phyloP scores from a whole-genome alignment of 352 stramenopile genomes.

The Phytophthora cactorum region DNA sequence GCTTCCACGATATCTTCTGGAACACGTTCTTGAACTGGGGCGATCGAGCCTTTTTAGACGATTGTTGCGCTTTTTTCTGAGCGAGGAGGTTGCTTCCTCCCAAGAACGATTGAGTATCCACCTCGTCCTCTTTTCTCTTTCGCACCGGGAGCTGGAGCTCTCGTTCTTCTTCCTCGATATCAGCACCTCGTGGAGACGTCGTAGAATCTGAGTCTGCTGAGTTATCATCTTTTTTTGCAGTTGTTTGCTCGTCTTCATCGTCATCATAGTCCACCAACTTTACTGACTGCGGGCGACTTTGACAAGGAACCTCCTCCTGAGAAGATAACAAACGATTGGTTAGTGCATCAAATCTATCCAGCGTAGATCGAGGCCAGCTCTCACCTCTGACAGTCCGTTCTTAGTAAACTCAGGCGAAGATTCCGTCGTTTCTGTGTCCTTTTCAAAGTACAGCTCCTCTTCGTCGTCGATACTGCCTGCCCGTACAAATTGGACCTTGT shows the following conservation, averaged over 20 bases:
- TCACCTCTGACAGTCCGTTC: slow-evolving; percentile 56
- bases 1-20: slow-evolving; percentile 79
- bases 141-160: slow-evolving; percentile 72
- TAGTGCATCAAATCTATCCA: neutral
- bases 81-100: slow-evolving; percentile 43
- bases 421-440: slow-evolving; percentile 58
- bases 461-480: slow-evolving; percentile 66
- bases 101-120: slow-evolving; percentile 56
- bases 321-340: slow-evolving; percentile 16
- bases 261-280: slow-evolving; percentile 80
- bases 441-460: slow-evolving; percentile 84
- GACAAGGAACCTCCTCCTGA: slow-evolving; percentile 54
- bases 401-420: slow-evolving; percentile 44
- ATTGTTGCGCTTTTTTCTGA: slow-evolving; percentile 52
- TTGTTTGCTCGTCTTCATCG: slow-evolving; percentile 58
- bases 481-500: slow-evolving; percentile 64
- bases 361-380: neutral
- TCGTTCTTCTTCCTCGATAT: slow-evolving; percentile 42
- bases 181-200: slow-evolving; percentile 23
- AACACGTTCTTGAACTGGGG: slow-evolving; percentile 83
- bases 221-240: slow-evolving; percentile 43
- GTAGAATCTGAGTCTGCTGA: slow-evolving; percentile 17
- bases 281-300: slow-evolving; percentile 45
- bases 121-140: slow-evolving; percentile 60
- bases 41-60: slow-evolving; percentile 43